These are phyloP conservation scores for Tylopilus orsonianus DNA, from an alignment of 1,284 basidiomycete genomes.

Conservation along the genomic window DNA sequence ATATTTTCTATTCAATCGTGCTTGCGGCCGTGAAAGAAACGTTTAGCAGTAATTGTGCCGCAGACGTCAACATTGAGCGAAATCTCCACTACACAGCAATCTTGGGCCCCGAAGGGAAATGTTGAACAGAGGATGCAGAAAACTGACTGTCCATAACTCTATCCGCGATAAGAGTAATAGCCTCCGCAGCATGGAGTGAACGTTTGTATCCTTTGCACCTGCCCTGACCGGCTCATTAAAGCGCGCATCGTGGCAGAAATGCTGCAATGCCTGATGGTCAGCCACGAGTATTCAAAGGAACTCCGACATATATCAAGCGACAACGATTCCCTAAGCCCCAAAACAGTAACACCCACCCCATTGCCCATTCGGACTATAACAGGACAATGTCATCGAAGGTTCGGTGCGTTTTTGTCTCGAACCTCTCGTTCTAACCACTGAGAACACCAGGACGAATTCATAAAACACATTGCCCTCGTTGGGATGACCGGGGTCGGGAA, in stretches of 20 bases:
- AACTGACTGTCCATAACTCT: too few relatives aligned
- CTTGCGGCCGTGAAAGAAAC: too few relatives aligned
- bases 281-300: conserved; percentile 1
- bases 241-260: conserved; percentile 7
- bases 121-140: too few relatives aligned
- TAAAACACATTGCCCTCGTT: conserved; percentile 16
- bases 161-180: too few relatives aligned
- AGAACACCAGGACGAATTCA: conserved; percentile 4
- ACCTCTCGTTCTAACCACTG: conserved; percentile 1
- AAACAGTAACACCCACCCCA: not conserved
- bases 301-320: not conserved
- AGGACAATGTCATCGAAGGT: conserved; percentile 5
- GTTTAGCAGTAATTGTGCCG: too few relatives aligned
- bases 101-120: too few relatives aligned
- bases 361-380: not conserved
- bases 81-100: too few relatives aligned
- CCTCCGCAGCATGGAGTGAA: too few relatives aligned
- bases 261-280: conserved; percentile 1
- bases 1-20: too few relatives aligned
- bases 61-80: too few relatives aligned
- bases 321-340: not conserved
- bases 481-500: conserved; percentile 20
- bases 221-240: not conserved
- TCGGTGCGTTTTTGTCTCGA: not conserved
- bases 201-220: too few relatives aligned